A percentile compares a stretch with the other conserved stretches of the same genome.
Conservation (phyloP, 2,329 filamentous ascomycete genomes). For the Colletotrichum sp. region DNA sequence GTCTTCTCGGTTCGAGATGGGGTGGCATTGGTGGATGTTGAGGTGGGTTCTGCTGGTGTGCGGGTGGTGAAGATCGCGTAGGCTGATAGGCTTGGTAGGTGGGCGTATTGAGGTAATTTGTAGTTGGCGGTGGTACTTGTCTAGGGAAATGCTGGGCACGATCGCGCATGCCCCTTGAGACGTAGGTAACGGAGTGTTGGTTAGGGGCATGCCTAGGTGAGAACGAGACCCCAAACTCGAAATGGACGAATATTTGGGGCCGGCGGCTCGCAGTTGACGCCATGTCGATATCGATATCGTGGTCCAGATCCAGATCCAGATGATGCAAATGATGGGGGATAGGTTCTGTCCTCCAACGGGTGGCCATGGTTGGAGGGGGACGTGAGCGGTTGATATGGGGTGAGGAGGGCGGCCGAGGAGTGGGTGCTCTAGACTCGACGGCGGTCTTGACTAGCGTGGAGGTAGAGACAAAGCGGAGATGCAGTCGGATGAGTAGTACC, state of each 20-base stretch:
- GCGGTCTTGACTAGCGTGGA: constrained; percentile 9
- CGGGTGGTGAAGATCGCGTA: constrained; percentile 11
- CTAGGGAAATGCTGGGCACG: constrained; percentile 45
- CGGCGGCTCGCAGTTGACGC: constrained; percentile 31
- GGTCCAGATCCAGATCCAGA: constrained; percentile 1
- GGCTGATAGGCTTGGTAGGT: constrained; percentile 7
- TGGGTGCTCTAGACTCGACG: constrained; percentile 1
- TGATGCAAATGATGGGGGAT: constrained; percentile 25
- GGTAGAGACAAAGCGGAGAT: constrained; percentile 16
- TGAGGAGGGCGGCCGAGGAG: not conserved
- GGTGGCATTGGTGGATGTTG: constrained; percentile 7
- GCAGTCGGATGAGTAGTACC: constrained; percentile 7
- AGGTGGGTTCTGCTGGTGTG: constrained; percentile 23
- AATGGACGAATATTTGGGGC: constrained; percentile 53
- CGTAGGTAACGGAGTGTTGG: constrained; percentile 51
- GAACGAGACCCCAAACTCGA: constrained; percentile 59
- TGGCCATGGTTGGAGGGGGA: constrained; percentile 24
- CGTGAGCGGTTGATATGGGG: constrained; percentile 9
- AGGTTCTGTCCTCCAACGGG: constrained; percentile 19
- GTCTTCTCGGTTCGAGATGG: constrained; percentile 11
- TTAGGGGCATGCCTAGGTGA: constrained; percentile 46
- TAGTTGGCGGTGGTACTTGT: constrained; percentile 48
- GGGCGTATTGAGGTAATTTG: constrained; percentile 43
- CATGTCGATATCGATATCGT: constrained; percentile 16
- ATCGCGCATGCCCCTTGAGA: constrained; percentile 49